Base-by-base conservation (phyloP, 768 basidiomycete genomes). In the Hysterangium stoloniferum region DNA sequence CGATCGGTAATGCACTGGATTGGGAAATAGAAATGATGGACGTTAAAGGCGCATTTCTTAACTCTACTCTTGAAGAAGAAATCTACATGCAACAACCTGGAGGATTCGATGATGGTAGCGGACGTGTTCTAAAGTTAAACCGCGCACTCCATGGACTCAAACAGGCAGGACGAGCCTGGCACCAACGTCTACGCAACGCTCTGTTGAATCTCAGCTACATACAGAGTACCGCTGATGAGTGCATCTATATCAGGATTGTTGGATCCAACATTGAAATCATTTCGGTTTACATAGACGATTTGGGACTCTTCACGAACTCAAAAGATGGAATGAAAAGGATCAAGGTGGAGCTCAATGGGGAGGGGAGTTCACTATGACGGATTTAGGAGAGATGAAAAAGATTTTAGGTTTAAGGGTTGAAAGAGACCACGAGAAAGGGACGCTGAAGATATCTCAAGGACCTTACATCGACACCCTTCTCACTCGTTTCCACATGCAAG, bases 391-490 rank as follows among this genome's bases (percentile, higher is more conserved):
- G 6, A 52, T 62, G 1, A 53, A 58, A 2, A 66, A 60, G 35
- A 52, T 58, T 31, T 47, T 77, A 1, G 71, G 73, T 0, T 69
- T 76, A 17, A 61, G 56, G 6, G 62, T 73, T 35, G 42, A n/a
- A 6, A 25, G 37, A n/a, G 33, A 54, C 41, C 60, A 53, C 17
- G 61, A 45, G 12, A 57, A 56, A 2, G 13, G 31, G 13, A 46
- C 49, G 2, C 29, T 55, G 15, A 33, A 31, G 1, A 6, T 59
- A 7, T 48, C 34, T 1, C 58, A 59, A 38, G 32, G 27, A 9
- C 17, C n/a, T 4, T 58, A 55, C 50, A 53, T 56, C 29, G 41
- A 49, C 4, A 6, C 15, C 1, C 35, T 58, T 15, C 43, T 58
- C 19, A 17, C 20, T 1, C 49, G 36, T 11, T 58, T 54, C 45